Base-by-base conservation (phyloP, 2,329 filamentous ascomycete species). In the Trichoderma koningiopsis region DNA sequence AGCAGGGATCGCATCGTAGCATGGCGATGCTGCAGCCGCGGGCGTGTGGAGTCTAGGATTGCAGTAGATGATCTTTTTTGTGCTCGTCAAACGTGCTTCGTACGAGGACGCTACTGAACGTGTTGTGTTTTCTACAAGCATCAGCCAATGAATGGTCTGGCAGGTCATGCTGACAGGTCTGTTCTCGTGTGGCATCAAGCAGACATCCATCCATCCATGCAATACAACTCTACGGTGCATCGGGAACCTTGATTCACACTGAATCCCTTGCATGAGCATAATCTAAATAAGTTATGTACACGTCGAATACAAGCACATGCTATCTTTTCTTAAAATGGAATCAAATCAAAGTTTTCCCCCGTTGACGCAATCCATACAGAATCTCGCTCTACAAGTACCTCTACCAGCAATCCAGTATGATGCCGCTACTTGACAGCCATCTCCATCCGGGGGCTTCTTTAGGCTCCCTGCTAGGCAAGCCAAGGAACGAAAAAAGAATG, bases 301-400 rank as follows among this genome's bases (percentile, higher is more conserved):
- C 13, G 47, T 24, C 24, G 22, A 10, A 16, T 14, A 49, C 47
- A 49, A 5, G 47, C 19, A 49, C 47, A 49, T 4, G 47, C 13
- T 24, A 49, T 13, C n/a, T 24, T 3, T 49, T 49, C 10, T 13
- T 24, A 13, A 49, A 49, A 49, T 47, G 56, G 43, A 37, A 40
- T 56, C 62, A 47, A 37, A 29, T 43, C 62, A 65, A 19, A 57
- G 37, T 24, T 52, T 61, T 33, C 22, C 33, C 14, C 33, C n/a
- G 56, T 68, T 68, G 65, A 68, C 65, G 65, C 65, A 68, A 68
- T 68, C 56, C 64, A 68, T 40, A 47, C 31, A 13, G 11, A 8
- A 24, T 24, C 37, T 19, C n/a, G 22, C 55, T 19, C 6, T 19
- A 6, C 5, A 55, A 37, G 60, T 63, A 65, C 62, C 62, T 57